Evolutionary conservation across 2,329 filamentous ascomycete species (phyloP), one percentile per base, ranked within the genome.

Genomic region (Drechslerella dactyloides): DNA sequence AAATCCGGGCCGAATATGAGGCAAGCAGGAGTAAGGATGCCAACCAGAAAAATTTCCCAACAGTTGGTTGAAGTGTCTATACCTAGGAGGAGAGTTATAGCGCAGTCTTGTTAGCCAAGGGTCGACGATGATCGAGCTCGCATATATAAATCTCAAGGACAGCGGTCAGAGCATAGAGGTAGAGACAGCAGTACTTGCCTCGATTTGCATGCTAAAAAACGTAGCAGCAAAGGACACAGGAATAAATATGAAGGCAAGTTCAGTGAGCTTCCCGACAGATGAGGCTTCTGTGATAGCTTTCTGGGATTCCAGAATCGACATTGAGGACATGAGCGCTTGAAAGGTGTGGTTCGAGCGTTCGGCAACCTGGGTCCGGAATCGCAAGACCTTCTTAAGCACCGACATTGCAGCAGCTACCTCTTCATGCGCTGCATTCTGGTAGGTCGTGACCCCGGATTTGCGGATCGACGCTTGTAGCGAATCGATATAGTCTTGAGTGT

Each of bases 241-340:
- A 10, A 83, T 79, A 52, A 82, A 83, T 56, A 83, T 77, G 59
- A 83, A 83, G 0, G 81, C 82, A 0, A 83, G 77, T 37, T 81
- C 78, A 0, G 82, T 83, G 1, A 83, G 75, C 54, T 79, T 79
- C 3, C 73, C 77, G 23, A 80, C 76, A n/a, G 73, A 75, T 19
- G 78, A 76, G 5, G 78, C 78, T 65, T 81, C 77, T 7, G 75
- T 73, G 44, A 80, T 80, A 7, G 78, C 79, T 27, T 76, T 73
- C 46, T 78, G 75, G 40, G 76, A 79, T 37, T 80, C 79, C 2
- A 78, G 73, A 17, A 78, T 77, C 8, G 75, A 74, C 74, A 80
- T 78, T 35, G 81, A 80, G 2, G 80, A 78, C 33, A 79, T 79
- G 3, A 81, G 59, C 2, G 78, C 74, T 35, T 76, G 75, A 13